Evolutionary conservation across 352 stramenopile species (phyloP), one percentile per base, ranked within the genome.

Genomic region (Phytophthora cryptogea): DNA sequence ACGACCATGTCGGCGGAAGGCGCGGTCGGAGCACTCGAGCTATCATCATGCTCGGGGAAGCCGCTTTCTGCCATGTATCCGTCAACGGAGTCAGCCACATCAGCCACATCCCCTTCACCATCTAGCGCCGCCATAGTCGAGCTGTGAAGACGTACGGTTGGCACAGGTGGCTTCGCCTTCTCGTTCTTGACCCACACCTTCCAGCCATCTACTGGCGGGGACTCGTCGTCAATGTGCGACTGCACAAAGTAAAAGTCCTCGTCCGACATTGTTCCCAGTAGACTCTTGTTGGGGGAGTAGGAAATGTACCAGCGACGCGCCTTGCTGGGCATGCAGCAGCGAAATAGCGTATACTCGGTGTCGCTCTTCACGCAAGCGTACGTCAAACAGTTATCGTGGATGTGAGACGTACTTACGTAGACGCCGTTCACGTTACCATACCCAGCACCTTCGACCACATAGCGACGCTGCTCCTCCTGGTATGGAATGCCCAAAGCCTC

Each of bases 261-360:
- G 55, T 96, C 87, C 28, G 83, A 90, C 66, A 91, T 82, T 16
- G 87, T 96, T 30, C 87, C 87, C 27, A 94, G 73, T 26, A 92
- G 66, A 39, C 76, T 92, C 59, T 90, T 90, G 79, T 96, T 92
- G 5, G 84, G 81, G 20, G 97, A 97, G 70, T 98, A 97, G 43
- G 92, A 98, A 52, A 99, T 96, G 73, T 99, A 99, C 97, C 97
- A 99, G 68, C 96, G 98, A 55, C 97, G 96, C 36, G 97, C 88
- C 59, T 98, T 97, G 62, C 91, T 98, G 10, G 96, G 89, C 96
- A 99, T 99, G 47, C 89, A 96, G 68, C 96, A 99, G n/a, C 95
- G 90, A 73, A 99, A 99, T 13, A 99, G 74, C 14, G 95, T 99
- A 48, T 98, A 95, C 70, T 94, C 76, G 61, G 85, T 81, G 41